These are phyloP conservation scores for Usnea hakonensis DNA, from an alignment of 495 filamentous ascomycete species.

Conservation along the genomic window DNA sequence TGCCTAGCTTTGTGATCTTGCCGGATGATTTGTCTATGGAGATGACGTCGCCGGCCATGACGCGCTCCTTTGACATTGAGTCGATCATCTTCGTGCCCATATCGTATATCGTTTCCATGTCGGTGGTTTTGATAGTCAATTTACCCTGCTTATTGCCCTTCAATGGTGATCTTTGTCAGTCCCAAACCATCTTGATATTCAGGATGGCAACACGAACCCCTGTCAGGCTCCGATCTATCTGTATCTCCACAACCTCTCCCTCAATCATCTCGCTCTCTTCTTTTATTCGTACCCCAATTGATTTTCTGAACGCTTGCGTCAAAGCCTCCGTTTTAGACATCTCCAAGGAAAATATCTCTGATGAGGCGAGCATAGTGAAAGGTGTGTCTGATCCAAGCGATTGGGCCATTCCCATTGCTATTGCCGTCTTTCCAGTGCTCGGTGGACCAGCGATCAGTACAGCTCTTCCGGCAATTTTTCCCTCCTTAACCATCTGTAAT, in stretches of 20 bases:
- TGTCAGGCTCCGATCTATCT: conserved; percentile 94
- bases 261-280: conserved; percentile 99
- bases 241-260: conserved; percentile 98
- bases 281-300: conserved; percentile 93
- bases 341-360: conserved; percentile 95
- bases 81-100: conserved; percentile 99
- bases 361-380: conserved; percentile 90
- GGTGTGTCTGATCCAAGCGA: conserved; percentile 88
- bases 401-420: conserved; percentile 98
- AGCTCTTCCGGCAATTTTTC: conserved; percentile 93
- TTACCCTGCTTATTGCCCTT: conserved; percentile 93
- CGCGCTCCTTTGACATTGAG: conserved; percentile 95
- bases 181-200: not conserved
- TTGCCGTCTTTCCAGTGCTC: conserved; percentile 96
- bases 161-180: conserved; percentile 8
- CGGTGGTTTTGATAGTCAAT: conserved; percentile 97
- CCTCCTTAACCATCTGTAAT: conserved; percentile 95
- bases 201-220: conserved; percentile 46
- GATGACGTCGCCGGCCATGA: conserved; percentile 97
- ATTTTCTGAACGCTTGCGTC: conserved; percentile 94
- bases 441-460: conserved; percentile 94
- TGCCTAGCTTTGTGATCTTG: conserved; percentile 92
- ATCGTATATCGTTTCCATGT: conserved; percentile 99
- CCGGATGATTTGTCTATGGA: conserved; percentile 96
- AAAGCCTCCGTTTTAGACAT: conserved; percentile 99